Percentiles rank a stretch among this genome's conserved stretches.
Conservation (phyloP, 2,329 filamentous ascomycete species). For the Helicocarpus griseus region DNA sequence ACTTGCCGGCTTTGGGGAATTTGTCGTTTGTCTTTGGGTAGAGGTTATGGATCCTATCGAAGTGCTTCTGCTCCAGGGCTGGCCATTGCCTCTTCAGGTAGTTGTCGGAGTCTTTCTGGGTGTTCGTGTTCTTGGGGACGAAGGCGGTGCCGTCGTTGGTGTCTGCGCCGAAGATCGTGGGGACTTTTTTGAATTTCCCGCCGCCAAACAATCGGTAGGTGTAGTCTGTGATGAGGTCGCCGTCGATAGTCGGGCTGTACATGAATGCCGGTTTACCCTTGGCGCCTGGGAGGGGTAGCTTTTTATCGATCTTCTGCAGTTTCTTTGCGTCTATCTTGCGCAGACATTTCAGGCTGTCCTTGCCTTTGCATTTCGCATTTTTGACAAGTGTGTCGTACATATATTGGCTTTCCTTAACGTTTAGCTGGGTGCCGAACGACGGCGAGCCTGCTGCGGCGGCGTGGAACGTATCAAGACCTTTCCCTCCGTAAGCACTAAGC, state of each 20-base stretch:
- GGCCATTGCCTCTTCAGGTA: slow-evolving; percentile 54
- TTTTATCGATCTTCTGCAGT: slow-evolving; percentile 39
- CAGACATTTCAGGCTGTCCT: slow-evolving; percentile 39
- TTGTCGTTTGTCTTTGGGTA: slow-evolving; percentile 45
- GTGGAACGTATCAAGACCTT: slow-evolving; percentile 41
- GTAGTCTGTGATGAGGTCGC: slow-evolving; percentile 41
- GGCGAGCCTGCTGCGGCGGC: slow-evolving; percentile 47
- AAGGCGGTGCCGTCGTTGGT: slow-evolving; percentile 59
- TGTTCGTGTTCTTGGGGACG: slow-evolving; percentile 41
- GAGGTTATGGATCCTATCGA: slow-evolving; percentile 43
- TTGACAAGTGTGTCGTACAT: slow-evolving; percentile 43
- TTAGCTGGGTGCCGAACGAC: slow-evolving; percentile 42
- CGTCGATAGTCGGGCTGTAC: slow-evolving; percentile 44
- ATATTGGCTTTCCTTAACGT: slow-evolving; percentile 40
- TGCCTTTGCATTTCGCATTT: slow-evolving; percentile 38
- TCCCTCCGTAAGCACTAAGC: slow-evolving; percentile 45
- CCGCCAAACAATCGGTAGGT: slow-evolving; percentile 40
- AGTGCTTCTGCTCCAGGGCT: slow-evolving; percentile 40
- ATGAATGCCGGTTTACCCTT: slow-evolving; percentile 37
- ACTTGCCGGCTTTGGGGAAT: slow-evolving; percentile 32
- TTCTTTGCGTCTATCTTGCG: slow-evolving; percentile 34
- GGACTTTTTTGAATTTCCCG: slow-evolving; percentile 43
- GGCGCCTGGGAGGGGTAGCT: slow-evolving; percentile 37
- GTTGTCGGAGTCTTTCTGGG: slow-evolving; percentile 38
- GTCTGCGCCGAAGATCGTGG: slow-evolving; percentile 49